A percentile compares a stretch with the other conserved stretches of the same genome.
These are phyloP conservation scores for Schizophyllum amplum DNA, from an alignment of 1,284 basidiomycete species.

Conservation along the genomic window DNA sequence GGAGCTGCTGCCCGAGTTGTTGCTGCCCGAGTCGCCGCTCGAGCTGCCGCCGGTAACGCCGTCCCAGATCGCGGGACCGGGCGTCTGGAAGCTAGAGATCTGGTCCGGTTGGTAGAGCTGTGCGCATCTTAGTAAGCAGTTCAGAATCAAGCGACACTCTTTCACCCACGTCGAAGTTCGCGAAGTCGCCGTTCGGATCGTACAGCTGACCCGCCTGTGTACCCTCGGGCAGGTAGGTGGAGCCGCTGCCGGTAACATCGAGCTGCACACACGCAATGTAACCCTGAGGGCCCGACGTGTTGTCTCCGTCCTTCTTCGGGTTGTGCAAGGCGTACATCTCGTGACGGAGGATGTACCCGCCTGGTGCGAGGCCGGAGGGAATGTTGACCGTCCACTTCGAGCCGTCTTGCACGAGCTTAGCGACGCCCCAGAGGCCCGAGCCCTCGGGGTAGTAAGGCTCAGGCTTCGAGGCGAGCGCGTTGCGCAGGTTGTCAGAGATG, in stretches of 20 bases:
- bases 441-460: conserved; percentile 15
- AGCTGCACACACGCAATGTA: conserved; percentile 24
- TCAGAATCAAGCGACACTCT: neutral
- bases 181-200: conserved; percentile 12
- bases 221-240: conserved; percentile 19
- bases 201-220: conserved; percentile 18
- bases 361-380: conserved; percentile 24
- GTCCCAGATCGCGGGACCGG: conserved; percentile 16
- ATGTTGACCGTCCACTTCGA: conserved; percentile 21
- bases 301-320: conserved; percentile 13
- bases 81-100: neutral
- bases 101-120: neutral
- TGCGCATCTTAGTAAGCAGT: neutral
- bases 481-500: conserved; percentile 24
- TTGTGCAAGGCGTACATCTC: conserved; percentile 20
- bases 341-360: conserved; percentile 30
- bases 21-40: neutral
- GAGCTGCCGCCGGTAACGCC: conserved; percentile 1
- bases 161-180: conserved; percentile 14
- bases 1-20: neutral
- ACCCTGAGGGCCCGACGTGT: conserved; percentile 18
- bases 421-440: conserved; percentile 17
- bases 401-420: conserved; percentile 15
- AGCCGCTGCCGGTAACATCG: conserved; percentile 26
- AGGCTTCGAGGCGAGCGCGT: conserved; percentile 15